Base-by-base conservation (phyloP, 2,329 filamentous ascomycete species). In the Monosporascus sp. region DNA sequence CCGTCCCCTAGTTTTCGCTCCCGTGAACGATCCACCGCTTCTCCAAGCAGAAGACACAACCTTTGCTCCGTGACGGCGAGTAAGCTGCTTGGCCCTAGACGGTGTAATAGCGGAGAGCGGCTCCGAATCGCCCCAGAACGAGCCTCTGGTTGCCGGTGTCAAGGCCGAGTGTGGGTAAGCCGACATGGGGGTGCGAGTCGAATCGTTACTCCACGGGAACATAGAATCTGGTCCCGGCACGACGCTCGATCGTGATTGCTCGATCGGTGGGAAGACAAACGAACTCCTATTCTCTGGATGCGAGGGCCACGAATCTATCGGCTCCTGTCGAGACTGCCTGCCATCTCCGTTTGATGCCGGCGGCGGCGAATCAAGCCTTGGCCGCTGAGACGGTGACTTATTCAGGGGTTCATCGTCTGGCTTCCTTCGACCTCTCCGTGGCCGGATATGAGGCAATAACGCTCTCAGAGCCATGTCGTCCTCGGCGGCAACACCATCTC, bases 11-110 rank as follows among this genome's bases (percentile, higher is more conserved):
- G 88, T 78, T 67, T 92, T 95, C 2, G 87, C 86, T 5, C 78
- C 82, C 1, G 81, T 74, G 14, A 83, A 77, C 39, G 78, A 76
- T 17, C 81, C 81, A 54, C 80, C 82, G 57, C 83, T 83, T 52
- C 87, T 84, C 92, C 92, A 97, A 1, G 92, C 92, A 9, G 91
- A 96, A 1, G 91, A 96, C 0, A 96, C 90, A 7, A 89, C 90
- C 64, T 83, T 83, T 0, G 90, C 88, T 0, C 91, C 91, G 67
- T 95, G 88, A 4, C 89, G 82, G 52, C 86, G 77, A 51, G 80
- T 67, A 0, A 68, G 70, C 6, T 76, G 70, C 54, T 80, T 77
- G 2, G 72, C 70, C 57, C 78, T 85, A 50, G 80, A 83, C 1
- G 87, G 84, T 4, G 86, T 88, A n/a, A 89, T 76, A 3, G 89